A percentile compares a stretch with the other conserved stretches of the same genome.
These are phyloP conservation scores for Lunularia cruciata DNA, from an alignment of 225 moss, liverwort and hornwort species.

Conservation along the genomic window DNA sequence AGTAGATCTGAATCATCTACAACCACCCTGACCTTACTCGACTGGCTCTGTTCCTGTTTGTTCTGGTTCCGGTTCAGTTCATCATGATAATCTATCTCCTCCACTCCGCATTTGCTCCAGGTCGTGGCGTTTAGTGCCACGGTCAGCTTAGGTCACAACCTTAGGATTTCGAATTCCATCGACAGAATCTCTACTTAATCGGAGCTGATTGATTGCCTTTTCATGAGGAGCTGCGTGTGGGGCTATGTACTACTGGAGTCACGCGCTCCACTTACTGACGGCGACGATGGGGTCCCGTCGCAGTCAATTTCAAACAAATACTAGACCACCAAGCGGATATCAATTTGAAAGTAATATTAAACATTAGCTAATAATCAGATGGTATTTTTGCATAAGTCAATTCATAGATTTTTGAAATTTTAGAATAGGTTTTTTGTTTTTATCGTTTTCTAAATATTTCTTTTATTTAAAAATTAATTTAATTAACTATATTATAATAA, in stretches of 20 bases:
- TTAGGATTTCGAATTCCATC: constrained; percentile 19
- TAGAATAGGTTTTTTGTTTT: too few relatives aligned
- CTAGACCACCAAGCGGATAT: too few relatives aligned
- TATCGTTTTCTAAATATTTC: too few relatives aligned
- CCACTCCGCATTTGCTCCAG: background rate
- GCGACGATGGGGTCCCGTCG: background rate
- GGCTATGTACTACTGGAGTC: background rate
- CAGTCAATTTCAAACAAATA: too few relatives aligned
- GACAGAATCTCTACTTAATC: background rate
- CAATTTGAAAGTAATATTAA: too few relatives aligned
- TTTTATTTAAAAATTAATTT: too few relatives aligned
- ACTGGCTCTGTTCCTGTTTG: background rate
- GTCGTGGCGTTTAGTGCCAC: constrained; percentile 3
- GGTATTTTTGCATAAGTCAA: too few relatives aligned
- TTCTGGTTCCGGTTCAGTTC: background rate
- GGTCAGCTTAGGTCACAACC: constrained; percentile 21
- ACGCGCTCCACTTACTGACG: background rate
- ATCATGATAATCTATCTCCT: constrained; percentile 7
- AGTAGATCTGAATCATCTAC: constrained; percentile 2
- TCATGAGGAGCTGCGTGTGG: background rate
- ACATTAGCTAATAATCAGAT: too few relatives aligned
- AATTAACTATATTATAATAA: too few relatives aligned
- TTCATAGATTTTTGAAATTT: too few relatives aligned
- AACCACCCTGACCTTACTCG: background rate
- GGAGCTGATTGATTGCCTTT: background rate